phyloP scores from a whole-genome alignment of 2,329 filamentous ascomycete species.

The Colletotrichum kahawae region DNA sequence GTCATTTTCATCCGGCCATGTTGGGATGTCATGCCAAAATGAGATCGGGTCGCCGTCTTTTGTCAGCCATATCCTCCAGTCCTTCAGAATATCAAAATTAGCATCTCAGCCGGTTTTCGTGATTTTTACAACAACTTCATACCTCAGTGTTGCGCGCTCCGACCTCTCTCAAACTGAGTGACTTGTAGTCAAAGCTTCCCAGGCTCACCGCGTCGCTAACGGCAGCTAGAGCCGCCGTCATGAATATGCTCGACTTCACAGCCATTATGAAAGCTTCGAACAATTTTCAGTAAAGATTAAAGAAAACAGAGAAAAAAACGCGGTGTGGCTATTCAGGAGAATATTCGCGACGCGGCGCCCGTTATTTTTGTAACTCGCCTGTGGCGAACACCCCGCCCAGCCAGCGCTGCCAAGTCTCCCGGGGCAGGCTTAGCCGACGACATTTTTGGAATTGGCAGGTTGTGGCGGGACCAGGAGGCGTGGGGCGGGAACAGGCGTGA shows the following conservation, averaged over 20 bases:
- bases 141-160: slow-evolving; percentile 43
- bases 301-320: background rate
- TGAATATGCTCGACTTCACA: background rate
- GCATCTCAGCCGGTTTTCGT: accelerated
- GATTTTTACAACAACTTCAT: background rate
- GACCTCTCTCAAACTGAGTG: slow-evolving; percentile 31
- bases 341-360: background rate
- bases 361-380: background rate
- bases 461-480: background rate
- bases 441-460: background rate
- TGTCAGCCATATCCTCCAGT: slow-evolving; percentile 46
- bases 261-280: background rate
- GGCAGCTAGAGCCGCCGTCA: background rate
- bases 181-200: background rate
- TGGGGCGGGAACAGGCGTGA: background rate
- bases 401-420: background rate
- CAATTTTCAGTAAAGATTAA: background rate
- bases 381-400: background rate
- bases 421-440: background rate
- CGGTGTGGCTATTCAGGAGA: background rate
- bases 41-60: slow-evolving; percentile 43
- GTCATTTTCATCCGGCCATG: slow-evolving; percentile 39
- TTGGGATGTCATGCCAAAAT: slow-evolving; percentile 46
- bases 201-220: background rate
- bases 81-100: slow-evolving; percentile 23